Conservation (phyloP, 768 basidiomycete genomes). For the Kwoniella bestiolae region DNA sequence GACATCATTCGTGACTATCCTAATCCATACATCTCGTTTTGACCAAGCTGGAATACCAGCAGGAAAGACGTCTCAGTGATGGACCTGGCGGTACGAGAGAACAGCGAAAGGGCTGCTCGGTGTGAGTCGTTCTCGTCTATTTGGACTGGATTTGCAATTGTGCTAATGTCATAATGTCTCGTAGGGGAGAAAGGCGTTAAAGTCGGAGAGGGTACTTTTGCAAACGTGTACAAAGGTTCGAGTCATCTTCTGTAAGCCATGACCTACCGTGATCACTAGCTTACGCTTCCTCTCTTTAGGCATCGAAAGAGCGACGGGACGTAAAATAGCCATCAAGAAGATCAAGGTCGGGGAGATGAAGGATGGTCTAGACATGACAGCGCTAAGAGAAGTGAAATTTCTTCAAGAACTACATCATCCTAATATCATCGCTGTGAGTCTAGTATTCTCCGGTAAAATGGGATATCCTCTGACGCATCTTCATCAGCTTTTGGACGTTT, state of each 20-base stretch:
- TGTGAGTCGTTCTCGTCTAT: slow-evolving; percentile 18
- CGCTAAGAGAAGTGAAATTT: slow-evolving; percentile 96
- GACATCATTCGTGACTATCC: too few relatives aligned
- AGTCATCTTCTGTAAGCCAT: too few relatives aligned
- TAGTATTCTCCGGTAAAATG: not conserved
- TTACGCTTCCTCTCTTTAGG: slow-evolving; percentile 2
- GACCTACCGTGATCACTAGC: too few relatives aligned
- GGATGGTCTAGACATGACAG: slow-evolving; percentile 98
- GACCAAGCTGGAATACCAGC: too few relatives aligned
- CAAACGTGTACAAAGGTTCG: slow-evolving; percentile 88
- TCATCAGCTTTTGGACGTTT: slow-evolving; percentile 89
- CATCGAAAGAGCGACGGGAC: slow-evolving; percentile 43
- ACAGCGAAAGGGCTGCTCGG: slow-evolving; percentile 26
- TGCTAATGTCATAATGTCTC: not conserved
- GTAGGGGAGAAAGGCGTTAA: slow-evolving; percentile 60
- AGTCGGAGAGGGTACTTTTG: slow-evolving; percentile 79
- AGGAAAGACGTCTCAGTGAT: slow-evolving; percentile 5
- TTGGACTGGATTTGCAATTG: too few relatives aligned
- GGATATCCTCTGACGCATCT: not conserved
- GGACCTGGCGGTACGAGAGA: slow-evolving; percentile 38
- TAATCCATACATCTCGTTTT: too few relatives aligned
- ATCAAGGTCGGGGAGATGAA: slow-evolving; percentile 96
- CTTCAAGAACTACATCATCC: slow-evolving; percentile 90
- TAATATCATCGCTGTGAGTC: slow-evolving; percentile 85
- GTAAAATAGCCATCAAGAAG: slow-evolving; percentile 89